Conservation (phyloP, 179 eudicot genomes). For the Beta lomatogona region DNA sequence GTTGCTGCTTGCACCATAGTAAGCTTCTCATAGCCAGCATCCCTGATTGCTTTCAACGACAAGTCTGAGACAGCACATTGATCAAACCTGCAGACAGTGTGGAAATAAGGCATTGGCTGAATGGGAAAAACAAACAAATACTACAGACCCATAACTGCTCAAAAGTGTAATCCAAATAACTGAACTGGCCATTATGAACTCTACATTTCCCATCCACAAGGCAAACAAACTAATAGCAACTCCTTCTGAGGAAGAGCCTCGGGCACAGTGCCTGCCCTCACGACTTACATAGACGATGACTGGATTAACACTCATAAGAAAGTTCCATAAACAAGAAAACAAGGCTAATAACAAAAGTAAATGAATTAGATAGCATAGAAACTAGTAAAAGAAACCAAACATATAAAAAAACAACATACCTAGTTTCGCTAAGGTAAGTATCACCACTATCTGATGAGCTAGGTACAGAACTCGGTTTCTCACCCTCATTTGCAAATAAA, state of each 20-base stretch:
- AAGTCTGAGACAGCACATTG: conserved; percentile 72
- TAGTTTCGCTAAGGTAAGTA: conserved; percentile 76
- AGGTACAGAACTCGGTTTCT: conserved; percentile 23
- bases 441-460: conserved; percentile 44
- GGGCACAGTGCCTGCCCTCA: not conserved
- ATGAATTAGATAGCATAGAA: not conserved
- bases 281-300: not conserved
- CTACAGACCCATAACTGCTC: not conserved
- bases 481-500: conserved; percentile 36
- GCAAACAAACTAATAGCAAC: not conserved
- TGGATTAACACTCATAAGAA: not conserved
- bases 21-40: conserved; percentile 93
- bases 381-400: not conserved
- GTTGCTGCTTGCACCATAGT: conserved; percentile 96
- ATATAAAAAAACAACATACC: conserved; percentile 36
- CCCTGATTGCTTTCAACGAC: conserved; percentile 77
- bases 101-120: conserved; percentile 11
- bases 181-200: not conserved
- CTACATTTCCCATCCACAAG: not conserved
- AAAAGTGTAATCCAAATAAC: not conserved
- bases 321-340: not conserved
- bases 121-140: not conserved
- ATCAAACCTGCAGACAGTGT: conserved; percentile 66
- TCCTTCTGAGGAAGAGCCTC: not conserved
- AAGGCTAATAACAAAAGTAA: not conserved